These are phyloP conservation scores for Scutellospora calospora DNA, from an alignment of 371 early-diverging fungal species.

Conservation along the genomic window DNA sequence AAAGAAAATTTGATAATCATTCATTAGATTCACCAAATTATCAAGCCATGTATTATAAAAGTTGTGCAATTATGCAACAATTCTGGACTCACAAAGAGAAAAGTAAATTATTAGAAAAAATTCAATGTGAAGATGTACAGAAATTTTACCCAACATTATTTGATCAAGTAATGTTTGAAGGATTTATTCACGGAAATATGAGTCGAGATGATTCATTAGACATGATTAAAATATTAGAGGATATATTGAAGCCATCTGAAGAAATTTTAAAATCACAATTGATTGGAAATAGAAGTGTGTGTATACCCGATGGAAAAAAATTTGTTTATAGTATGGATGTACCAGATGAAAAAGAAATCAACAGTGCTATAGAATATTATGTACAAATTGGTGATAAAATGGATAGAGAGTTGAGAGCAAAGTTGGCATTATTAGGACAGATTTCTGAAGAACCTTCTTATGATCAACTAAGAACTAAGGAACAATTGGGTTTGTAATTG, in stretches of 20 bases:
- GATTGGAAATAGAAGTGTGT: slow-evolving; percentile 63
- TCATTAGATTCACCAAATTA: slow-evolving; percentile 75
- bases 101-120: slow-evolving; percentile 53
- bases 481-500: slow-evolving; percentile 77
- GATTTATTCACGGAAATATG: slow-evolving; percentile 88
- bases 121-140: slow-evolving; percentile 8
- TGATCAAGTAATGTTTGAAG: slow-evolving; percentile 65
- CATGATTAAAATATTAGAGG: slow-evolving; percentile 63
- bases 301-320: slow-evolving; percentile 58
- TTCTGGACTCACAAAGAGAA: slow-evolving; percentile 88
- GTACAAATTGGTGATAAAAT: slow-evolving; percentile 62
- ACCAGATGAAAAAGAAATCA: slow-evolving; percentile 80
- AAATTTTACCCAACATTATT: slow-evolving; percentile 22
- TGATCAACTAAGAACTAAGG: slow-evolving; percentile 91
- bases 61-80: slow-evolving; percentile 76
- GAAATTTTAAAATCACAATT: slow-evolving; percentile 68
- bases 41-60: slow-evolving; percentile 80
- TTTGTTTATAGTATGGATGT: slow-evolving; percentile 69
- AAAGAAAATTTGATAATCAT: slow-evolving; percentile 57
- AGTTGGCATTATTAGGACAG: slow-evolving; percentile 74
- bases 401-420: slow-evolving; percentile 65
- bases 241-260: slow-evolving; percentile 60
- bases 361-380: slow-evolving; percentile 87
- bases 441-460: slow-evolving; percentile 90
- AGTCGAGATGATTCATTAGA: slow-evolving; percentile 65